Evolutionary conservation across 805 yeast species (phyloP).

Genomic region (Metschnikowia cerradonensis): DNA sequence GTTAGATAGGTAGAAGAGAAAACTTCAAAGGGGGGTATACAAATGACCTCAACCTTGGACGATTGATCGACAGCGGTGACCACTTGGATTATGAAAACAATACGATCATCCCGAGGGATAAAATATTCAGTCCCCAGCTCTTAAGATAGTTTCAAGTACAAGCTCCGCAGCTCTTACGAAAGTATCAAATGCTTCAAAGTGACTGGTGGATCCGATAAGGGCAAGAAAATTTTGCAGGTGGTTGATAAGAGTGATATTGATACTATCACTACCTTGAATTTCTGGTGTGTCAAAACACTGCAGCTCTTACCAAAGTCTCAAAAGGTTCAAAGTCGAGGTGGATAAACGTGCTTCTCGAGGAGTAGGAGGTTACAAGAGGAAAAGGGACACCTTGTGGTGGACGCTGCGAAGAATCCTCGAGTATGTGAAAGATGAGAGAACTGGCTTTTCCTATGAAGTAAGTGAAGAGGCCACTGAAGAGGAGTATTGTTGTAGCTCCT

Average conservation of each 20-base stretch:
- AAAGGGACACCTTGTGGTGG: constrained; percentile 62
- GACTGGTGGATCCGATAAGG: constrained; percentile 51
- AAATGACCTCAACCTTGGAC: constrained; percentile 26
- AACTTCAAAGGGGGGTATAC: constrained; percentile 19
- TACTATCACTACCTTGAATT: constrained; percentile 61
- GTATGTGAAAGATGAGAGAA: constrained; percentile 41
- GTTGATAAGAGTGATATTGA: constrained; percentile 15
- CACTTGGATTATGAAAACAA: constrained; percentile 65
- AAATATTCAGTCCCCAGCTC: constrained; percentile 59
- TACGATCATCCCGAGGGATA: constrained; percentile 37
- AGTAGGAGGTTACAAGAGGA: constrained; percentile 45
- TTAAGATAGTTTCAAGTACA: constrained; percentile 57
- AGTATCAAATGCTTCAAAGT: constrained; percentile 67
- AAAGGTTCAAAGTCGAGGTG: too few relatives aligned
- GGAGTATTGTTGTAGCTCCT: neutral
- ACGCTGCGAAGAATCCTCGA: constrained; percentile 56
- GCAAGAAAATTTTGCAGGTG: constrained; percentile 20
- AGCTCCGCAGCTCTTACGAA: constrained; percentile 58
- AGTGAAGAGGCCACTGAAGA: neutral
- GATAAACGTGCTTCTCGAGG: too few relatives aligned
- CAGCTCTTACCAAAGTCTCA: too few relatives aligned
- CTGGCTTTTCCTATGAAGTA: constrained; percentile 21
- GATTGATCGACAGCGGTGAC: constrained; percentile 62
- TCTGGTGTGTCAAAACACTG: constrained; percentile 62
- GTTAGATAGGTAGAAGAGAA: constrained; percentile 50